These are phyloP conservation scores for Casuarina cunninghamiana DNA, from an alignment of 306 rosid species.

Conservation along the genomic window DNA sequence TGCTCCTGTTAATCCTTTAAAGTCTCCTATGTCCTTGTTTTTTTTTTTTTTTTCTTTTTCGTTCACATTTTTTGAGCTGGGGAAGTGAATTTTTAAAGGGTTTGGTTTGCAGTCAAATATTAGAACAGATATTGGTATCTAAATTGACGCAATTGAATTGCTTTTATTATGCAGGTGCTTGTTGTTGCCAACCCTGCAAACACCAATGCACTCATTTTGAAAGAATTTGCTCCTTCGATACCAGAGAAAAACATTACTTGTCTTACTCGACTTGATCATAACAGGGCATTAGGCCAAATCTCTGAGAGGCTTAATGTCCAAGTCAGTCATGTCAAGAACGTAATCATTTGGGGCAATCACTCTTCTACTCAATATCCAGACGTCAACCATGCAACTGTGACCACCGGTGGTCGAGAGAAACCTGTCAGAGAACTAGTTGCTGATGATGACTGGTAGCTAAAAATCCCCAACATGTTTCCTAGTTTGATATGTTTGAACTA, in stretches of 20 bases:
- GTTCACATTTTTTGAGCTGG: neutral
- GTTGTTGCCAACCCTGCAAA: conserved; percentile 97
- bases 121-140: neutral
- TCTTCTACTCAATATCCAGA: conserved; percentile 96
- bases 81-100: neutral
- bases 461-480: conserved; percentile 7
- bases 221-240: conserved; percentile 83
- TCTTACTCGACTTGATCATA: conserved; percentile 89
- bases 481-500: neutral
- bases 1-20: no score
- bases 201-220: conserved; percentile 84
- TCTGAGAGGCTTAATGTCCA: conserved; percentile 70
- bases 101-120: neutral
- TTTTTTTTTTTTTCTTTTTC: neutral
- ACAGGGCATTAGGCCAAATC: conserved; percentile 87
- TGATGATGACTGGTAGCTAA: conserved; percentile 63
- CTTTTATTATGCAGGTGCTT: conserved; percentile 52
- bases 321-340: conserved; percentile 76
- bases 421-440: conserved; percentile 53
- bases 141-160: conserved; percentile 19
- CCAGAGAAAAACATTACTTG: conserved; percentile 80
- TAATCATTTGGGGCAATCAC: conserved; percentile 90
- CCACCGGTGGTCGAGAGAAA: conserved; percentile 33
- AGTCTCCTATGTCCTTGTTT: no score
- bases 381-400: conserved; percentile 73